Conservation (phyloP, 352 stramenopile genomes). For the Pythium vanterpoolii region DNA sequence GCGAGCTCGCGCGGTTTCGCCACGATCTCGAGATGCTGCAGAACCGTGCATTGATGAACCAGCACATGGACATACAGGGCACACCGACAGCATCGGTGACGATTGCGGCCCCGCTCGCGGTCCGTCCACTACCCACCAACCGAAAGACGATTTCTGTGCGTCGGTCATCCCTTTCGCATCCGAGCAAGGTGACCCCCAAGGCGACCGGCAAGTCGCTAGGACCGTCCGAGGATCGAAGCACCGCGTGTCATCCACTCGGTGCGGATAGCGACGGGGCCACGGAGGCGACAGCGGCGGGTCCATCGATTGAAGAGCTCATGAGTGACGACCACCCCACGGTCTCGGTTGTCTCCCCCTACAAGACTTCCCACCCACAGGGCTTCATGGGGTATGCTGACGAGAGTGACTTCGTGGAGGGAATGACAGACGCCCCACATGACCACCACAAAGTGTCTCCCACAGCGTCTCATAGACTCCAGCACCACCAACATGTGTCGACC, state of each 20-base stretch:
- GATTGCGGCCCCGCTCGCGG: not conserved
- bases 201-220: not conserved
- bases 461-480: not conserved
- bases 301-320: not conserved
- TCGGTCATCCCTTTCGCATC: not conserved
- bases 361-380: not conserved
- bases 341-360: not conserved
- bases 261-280: not conserved
- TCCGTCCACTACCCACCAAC: not conserved
- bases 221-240: not conserved
- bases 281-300: not conserved
- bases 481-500: slow-evolving; percentile 8
- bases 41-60: slow-evolving; percentile 49
- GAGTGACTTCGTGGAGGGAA: not conserved
- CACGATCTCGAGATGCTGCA: slow-evolving; percentile 71
- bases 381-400: not conserved
- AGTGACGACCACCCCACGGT: not conserved
- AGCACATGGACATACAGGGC: slow-evolving; percentile 19
- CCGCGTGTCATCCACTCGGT: not conserved
- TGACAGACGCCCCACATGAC: not conserved
- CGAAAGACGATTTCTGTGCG: not conserved
- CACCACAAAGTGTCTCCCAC: not conserved
- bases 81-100: not conserved
- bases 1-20: slow-evolving; percentile 66
- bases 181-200: not conserved